Conservation (phyloP, 108 stramenopile species). For the Licmophora abbreviata region DNA sequence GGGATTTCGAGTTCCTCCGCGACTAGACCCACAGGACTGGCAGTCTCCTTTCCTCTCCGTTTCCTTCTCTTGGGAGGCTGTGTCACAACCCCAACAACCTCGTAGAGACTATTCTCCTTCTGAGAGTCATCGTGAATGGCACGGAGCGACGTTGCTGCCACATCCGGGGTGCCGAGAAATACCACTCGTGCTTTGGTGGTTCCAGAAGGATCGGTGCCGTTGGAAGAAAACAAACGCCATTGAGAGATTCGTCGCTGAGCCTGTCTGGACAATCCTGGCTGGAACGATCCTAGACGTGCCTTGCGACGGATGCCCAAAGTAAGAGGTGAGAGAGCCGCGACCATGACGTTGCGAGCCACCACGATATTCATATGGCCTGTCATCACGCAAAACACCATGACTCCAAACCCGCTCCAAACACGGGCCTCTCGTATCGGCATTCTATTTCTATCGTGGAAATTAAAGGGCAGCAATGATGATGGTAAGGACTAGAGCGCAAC, state of each 20-base stretch:
- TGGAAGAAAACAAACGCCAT: conserved; percentile 3
- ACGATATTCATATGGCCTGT: too few species aligned
- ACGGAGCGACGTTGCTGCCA: conserved; percentile 86
- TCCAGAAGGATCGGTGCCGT: neutral
- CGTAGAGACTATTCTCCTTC: conserved; percentile 41
- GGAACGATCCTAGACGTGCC: too few species aligned
- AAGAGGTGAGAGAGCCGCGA: too few species aligned
- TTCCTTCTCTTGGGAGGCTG: conserved; percentile 88
- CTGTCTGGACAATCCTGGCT: too few species aligned
- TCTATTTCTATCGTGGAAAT: too few species aligned
- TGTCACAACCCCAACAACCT: conserved; percentile 87
- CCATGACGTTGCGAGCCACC: too few species aligned
- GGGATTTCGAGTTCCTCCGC: conserved; percentile 76
- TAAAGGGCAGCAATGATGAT: too few species aligned
- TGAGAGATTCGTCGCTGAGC: conserved; percentile 1
- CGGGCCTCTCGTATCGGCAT: too few species aligned
- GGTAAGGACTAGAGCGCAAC: too few species aligned
- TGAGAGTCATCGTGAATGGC: conserved; percentile 59
- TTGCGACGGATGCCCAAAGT: too few species aligned
- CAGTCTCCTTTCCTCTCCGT: conserved; percentile 68
- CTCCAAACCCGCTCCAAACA: too few species aligned
- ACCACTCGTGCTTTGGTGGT: conserved; percentile 55
- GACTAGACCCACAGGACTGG: conserved; percentile 78
- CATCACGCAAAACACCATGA: too few species aligned
- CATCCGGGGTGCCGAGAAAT: conserved; percentile 95